Evolutionary conservation across 768 basidiomycete species (phyloP).

Genomic region (Agaricus subrufescens): DNA sequence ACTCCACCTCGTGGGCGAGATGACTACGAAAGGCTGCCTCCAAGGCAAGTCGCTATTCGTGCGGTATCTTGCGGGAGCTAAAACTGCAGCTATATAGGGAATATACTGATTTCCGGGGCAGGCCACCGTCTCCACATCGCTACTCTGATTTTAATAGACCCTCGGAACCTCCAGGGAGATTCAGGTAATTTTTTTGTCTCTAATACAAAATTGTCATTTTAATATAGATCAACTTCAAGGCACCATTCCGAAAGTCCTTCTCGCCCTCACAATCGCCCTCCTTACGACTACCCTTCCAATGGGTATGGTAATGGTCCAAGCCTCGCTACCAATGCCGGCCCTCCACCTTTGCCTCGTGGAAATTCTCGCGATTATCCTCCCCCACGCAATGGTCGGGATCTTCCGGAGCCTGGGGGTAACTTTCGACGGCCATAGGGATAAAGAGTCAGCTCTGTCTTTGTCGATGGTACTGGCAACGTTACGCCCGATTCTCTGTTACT

Average conservation of each 20-base stretch:
- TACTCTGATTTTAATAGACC: conserved; percentile 47
- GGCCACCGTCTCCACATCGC: conserved; percentile 50
- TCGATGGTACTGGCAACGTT: not conserved
- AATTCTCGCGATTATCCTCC: conserved; percentile 42
- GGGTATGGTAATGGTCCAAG: conserved; percentile 33
- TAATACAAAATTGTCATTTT: not conserved
- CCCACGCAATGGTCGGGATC: conserved; percentile 42
- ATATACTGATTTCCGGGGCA: conserved; percentile 52
- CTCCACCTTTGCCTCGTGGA: conserved; percentile 8
- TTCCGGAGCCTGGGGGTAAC: conserved; percentile 32
- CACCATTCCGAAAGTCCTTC: conserved; percentile 73
- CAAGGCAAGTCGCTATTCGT: conserved; percentile 40
- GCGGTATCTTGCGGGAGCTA: not conserved
- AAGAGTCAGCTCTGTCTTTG: not conserved
- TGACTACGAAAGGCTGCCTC: conserved; percentile 55
- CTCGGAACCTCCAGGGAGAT: conserved; percentile 42
- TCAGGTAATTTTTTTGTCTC: conserved; percentile 26
- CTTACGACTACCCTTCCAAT: conserved; percentile 54
- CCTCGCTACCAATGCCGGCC: conserved; percentile 2
- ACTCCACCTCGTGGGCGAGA: conserved; percentile 50
- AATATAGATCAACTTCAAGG: conserved; percentile 42
- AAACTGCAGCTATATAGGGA: conserved; percentile 35
- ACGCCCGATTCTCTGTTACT: conserved; percentile 1
- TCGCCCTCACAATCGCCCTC: conserved; percentile 17
- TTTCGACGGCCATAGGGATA: conserved; percentile 34